A percentile compares a stretch with the other conserved stretches of the same genome.
Conservation (phyloP, 139 green algal genomes). For the Monoraphidium neglectum region DNA sequence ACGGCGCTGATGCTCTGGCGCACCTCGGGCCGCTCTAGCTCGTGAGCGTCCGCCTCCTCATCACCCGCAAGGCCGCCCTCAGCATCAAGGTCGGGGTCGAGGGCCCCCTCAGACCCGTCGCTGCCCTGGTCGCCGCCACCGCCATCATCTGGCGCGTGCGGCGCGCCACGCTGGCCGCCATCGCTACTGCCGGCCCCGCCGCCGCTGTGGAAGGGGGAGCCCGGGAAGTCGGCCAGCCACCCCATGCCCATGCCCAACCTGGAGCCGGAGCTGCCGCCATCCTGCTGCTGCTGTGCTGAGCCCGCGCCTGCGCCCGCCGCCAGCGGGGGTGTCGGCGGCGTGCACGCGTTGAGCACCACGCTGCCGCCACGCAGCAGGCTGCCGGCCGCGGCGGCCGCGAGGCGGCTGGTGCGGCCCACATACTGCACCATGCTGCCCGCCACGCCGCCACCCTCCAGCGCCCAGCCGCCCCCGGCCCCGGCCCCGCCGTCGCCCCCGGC, state of each 20-base stretch:
- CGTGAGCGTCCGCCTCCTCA: not conserved
- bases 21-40: constrained; percentile 16
- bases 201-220: too few relatives aligned
- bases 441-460: not conserved
- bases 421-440: not conserved
- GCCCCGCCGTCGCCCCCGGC: not conserved
- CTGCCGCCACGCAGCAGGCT: constrained; percentile 21
- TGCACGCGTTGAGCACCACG: constrained; percentile 16
- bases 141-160: too few relatives aligned
- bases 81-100: constrained; percentile 10
- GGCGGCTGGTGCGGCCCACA: not conserved
- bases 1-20: constrained; percentile 31
- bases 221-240: too few relatives aligned
- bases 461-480: not conserved
- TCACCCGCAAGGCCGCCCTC: constrained; percentile 1
- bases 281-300: too few relatives aligned
- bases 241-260: not conserved
- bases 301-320: too few relatives aligned
- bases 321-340: not conserved
- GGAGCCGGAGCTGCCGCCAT: not conserved
- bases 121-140: too few relatives aligned
- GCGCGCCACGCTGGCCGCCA: too few relatives aligned
- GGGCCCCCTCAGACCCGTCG: too few relatives aligned
- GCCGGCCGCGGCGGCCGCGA: not conserved
- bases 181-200: too few relatives aligned